phyloP scores from a whole-genome alignment of 73 alveolate species.

The Paramecium caudatum region DNA sequence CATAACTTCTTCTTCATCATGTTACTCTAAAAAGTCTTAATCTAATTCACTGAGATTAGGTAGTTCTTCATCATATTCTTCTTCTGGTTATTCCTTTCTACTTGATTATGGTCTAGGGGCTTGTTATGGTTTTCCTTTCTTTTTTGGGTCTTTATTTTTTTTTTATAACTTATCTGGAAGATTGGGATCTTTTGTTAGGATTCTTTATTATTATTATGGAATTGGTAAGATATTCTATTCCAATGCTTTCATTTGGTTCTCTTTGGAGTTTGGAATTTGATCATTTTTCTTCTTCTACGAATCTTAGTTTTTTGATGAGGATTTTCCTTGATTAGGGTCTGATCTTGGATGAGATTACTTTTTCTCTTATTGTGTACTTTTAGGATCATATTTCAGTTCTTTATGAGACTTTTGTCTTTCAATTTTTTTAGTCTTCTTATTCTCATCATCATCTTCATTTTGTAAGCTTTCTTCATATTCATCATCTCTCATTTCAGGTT shows the following conservation, averaged over 20 bases:
- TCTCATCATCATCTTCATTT: neutral
- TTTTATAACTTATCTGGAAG: neutral
- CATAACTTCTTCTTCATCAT: constrained; percentile 26
- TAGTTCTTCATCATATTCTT: neutral
- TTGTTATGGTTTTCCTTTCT: neutral
- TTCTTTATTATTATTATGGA: constrained; percentile 48
- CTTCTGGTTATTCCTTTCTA: neutral
- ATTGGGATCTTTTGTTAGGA: constrained; percentile 73
- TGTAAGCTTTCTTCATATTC: neutral
- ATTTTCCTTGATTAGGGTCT: neutral
- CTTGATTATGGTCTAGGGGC: neutral
- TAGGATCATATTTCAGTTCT: neutral
- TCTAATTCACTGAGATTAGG: constrained; percentile 49
- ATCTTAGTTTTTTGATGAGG: neutral
- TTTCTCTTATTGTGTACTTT: too few relatives aligned
- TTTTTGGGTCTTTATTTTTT: neutral
- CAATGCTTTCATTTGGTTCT: constrained; percentile 25
- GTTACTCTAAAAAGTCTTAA: constrained; percentile 22
- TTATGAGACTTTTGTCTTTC: neutral
- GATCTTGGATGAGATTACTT: too few relatives aligned
- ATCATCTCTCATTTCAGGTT: neutral
- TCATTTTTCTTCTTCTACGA: neutral
- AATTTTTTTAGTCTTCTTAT: neutral
- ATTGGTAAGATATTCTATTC: constrained; percentile 14
- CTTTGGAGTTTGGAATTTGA: constrained; percentile 37